Conservation (phyloP, 768 basidiomycete genomes). For the Suillus sp. region DNA sequence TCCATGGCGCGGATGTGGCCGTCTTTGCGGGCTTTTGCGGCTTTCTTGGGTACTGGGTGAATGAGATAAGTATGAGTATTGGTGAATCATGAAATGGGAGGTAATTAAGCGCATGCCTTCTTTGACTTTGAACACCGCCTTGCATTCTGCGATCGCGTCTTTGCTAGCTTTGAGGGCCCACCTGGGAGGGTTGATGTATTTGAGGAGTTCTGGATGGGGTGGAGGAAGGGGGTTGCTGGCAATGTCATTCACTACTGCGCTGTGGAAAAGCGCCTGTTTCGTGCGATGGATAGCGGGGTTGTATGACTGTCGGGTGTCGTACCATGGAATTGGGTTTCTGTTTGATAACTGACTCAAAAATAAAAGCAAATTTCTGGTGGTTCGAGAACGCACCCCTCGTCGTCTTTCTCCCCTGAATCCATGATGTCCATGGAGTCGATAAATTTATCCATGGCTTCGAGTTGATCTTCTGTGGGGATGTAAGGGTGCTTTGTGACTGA, state of each 20-base stretch:
- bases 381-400: constrained; percentile 60
- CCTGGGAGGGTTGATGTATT: constrained; percentile 81
- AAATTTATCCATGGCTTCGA: constrained; percentile 81
- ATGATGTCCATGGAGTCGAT: constrained; percentile 90
- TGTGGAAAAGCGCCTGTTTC: constrained; percentile 93
- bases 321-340: constrained; percentile 74
- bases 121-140: constrained; percentile 72
- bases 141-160: constrained; percentile 60
- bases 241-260: constrained; percentile 77
- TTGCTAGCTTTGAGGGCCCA: constrained; percentile 63
- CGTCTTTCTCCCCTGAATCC: constrained; percentile 73
- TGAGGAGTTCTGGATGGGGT: constrained; percentile 81
- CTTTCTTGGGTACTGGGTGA: constrained; percentile 62
- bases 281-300: constrained; percentile 90
- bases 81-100: neutral
- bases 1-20: constrained; percentile 63
- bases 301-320: constrained; percentile 71
- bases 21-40: constrained; percentile 57
- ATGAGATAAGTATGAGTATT: neutral
- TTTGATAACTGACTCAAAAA: constrained; percentile 9
- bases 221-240: constrained; percentile 74
- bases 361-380: neutral
- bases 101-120: constrained; percentile 50
- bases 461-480: constrained; percentile 76
- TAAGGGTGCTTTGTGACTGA: constrained; percentile 74